Evolutionary conservation across 2,329 filamentous ascomycete genomes (phyloP), one percentile per base, ranked within the genome.

Genomic region (Didymosphaeria variabile): DNA sequence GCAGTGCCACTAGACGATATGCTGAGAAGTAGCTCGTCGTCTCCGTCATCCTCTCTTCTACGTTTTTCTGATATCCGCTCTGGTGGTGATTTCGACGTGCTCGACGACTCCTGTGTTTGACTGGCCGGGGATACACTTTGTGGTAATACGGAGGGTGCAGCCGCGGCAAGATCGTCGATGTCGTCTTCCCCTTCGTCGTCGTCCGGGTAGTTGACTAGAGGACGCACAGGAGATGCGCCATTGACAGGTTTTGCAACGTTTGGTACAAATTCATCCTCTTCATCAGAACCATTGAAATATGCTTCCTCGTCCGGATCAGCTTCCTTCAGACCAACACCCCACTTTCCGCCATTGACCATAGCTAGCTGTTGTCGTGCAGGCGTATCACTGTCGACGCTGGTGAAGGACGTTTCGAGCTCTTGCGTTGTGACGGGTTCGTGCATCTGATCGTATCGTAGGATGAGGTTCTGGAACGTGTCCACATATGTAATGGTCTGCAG

Each of bases 201-300:
- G 40, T 96, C 96, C 0, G 90, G 88, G 74, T 99, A 99, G 76
- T 97, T 92, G 36, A 99, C 95, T 23, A 98, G 82, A 1, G 91
- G 91, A 54, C 86, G 79, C 9, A 86, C 79, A 0, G 89, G 83
- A 21, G 88, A 87, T 15, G 85, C 84, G 26, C 88, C 91, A 67
- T 93, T 94, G 12, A 83, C 66, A 8, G 73, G 61, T 55, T 80
- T 80, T 21, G 65, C 70, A 6, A 72, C 61, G 19, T 65, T 60
- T 13, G 74, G 62, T 32, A 81, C 67, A 17, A 87, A 81, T 19
- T 89, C 83, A 13, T 93, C 92, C 7, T 97, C 93, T 50, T 95
- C 92, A 69, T 97, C 94, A 0, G 91, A 93, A 0, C 87, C 88
- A 71, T 97, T 94, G 86, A 96, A 98, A 78, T 98, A 99, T 46